Conservation (phyloP, 768 basidiomycete genomes). For the Hortiboletus campestris region DNA sequence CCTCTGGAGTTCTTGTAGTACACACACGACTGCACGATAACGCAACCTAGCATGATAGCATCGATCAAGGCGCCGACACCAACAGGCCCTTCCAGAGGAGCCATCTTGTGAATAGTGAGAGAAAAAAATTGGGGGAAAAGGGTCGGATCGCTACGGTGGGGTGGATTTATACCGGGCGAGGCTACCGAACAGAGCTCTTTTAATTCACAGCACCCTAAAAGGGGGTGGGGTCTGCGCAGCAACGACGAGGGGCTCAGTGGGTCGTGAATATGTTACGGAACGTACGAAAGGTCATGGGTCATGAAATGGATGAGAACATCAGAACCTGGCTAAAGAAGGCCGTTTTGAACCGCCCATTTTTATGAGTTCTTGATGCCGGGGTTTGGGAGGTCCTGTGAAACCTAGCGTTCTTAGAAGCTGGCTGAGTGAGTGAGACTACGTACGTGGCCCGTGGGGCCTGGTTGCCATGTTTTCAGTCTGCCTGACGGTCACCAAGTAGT, state of each 20-base stretch:
- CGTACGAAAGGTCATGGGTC: background rate
- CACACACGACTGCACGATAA: conserved; percentile 24
- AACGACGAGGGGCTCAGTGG: conserved; percentile 2
- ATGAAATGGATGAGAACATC: conserved; percentile 8
- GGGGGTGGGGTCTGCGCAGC: conserved; percentile 9
- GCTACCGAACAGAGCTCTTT: conserved; percentile 8
- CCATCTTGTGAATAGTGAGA: conserved; percentile 10
- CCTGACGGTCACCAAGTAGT: background rate
- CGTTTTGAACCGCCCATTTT: conserved; percentile 2
- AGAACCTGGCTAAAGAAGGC: conserved; percentile 11
- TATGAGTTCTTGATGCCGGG: conserved; percentile 16
- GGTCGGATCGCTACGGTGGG: background rate
- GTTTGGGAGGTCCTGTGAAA: conserved; percentile 1
- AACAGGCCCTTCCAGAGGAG: conserved; percentile 27
- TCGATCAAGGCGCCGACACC: conserved; percentile 20
- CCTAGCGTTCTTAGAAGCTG: background rate
- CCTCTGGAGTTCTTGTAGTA: conserved; percentile 23
- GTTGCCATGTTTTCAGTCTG: background rate
- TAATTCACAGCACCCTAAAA: conserved; percentile 8
- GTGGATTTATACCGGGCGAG: conserved; percentile 17
- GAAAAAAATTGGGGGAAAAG: background rate
- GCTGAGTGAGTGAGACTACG: background rate
- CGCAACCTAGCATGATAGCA: conserved; percentile 25
- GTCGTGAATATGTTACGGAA: conserved; percentile 19
- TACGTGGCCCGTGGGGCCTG: background rate